Evolutionary conservation across 177 flowering plant genomes (phyloP), one percentile per base, ranked within the genome.

Genomic region (Vitis hybrid): DNA sequence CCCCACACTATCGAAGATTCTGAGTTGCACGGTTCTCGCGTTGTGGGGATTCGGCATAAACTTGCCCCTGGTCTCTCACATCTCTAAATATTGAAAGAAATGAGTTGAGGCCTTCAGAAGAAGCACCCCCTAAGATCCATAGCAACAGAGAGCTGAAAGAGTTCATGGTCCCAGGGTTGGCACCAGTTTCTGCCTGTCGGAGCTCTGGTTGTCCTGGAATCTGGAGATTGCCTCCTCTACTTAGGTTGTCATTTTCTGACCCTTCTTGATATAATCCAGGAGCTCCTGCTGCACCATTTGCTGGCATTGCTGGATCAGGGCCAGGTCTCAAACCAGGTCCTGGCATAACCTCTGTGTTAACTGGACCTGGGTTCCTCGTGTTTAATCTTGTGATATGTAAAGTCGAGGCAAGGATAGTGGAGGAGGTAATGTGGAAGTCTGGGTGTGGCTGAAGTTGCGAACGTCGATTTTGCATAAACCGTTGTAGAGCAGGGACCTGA

Each of bases 341-440:
- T 60, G 86, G 14, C 11, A 72, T 52, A 50, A 52, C 50, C 13
- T 78, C 85, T 15, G 72, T 24, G 71, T 84, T 79, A 35, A 50
- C 72, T 11, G 79, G 77, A 57, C 70, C 82, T 14, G 84, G 75
- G 71, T 78, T 91, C 68, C 97, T 82, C 48, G 87, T 85, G 79
- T 91, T 92, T 69, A 94, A 72, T 70, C 98, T 83, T 49, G 99
- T 88, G 69, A 94, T 94, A 77, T 91, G 99, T 60, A 94, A 66
- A 15, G 99, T 91, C 2, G 99, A 94, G 13, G 99, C 94, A 52
- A 94, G 96, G 74, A 94, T 83, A 52, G 98, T 89, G 3, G 98
- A 94, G 10, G 98, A 94, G 19, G 97, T 92, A 57, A 94, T 90
- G 63, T 88, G 98, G 82, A 91, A 90, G 76, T 92, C 94, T 14